Evolutionary conservation across 495 filamentous ascomycete genomes (phyloP).

Genomic region (Talaromyces nanjingensis): DNA sequence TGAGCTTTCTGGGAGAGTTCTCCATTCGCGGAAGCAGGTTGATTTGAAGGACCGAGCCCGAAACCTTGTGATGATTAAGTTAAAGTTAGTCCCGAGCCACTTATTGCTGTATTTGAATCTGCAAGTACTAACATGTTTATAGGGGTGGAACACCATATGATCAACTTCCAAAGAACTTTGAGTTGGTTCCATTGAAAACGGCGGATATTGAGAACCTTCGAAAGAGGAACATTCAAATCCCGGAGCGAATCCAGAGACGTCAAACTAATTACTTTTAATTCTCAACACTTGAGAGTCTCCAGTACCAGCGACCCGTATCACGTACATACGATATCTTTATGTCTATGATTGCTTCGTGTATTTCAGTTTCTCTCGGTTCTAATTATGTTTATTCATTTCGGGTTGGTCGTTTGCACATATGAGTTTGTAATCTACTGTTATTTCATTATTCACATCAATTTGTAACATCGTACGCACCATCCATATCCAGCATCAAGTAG

Average conservation of each 20-base stretch:
- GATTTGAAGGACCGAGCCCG: constrained; percentile 79
- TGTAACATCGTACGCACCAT: not conserved
- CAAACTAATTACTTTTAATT: not conserved
- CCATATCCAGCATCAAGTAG: not conserved
- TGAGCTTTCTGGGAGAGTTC: not conserved
- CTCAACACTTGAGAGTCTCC: not conserved
- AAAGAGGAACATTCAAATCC: constrained; percentile 6
- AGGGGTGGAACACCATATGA: not conserved
- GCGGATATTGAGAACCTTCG: constrained; percentile 8
- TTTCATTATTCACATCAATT: not conserved
- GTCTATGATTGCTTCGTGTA: not conserved
- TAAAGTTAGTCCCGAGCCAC: constrained; percentile 15
- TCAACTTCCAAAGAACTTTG: constrained; percentile 8
- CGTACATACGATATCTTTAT: not conserved
- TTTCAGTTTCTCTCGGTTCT: not conserved
- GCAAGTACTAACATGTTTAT: not conserved
- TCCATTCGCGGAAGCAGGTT: constrained; percentile 50
- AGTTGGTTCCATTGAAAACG: constrained; percentile 7
- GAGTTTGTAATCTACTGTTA: not conserved
- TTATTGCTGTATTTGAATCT: not conserved
- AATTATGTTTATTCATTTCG: not conserved
- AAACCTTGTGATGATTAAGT: constrained; percentile 43
- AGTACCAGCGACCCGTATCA: not conserved
- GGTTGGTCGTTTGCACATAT: not conserved
- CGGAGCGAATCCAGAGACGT: not conserved